These are phyloP conservation scores for Saturnispora serradocipensis DNA, from an alignment of 805 yeast genomes.

Conservation along the genomic window DNA sequence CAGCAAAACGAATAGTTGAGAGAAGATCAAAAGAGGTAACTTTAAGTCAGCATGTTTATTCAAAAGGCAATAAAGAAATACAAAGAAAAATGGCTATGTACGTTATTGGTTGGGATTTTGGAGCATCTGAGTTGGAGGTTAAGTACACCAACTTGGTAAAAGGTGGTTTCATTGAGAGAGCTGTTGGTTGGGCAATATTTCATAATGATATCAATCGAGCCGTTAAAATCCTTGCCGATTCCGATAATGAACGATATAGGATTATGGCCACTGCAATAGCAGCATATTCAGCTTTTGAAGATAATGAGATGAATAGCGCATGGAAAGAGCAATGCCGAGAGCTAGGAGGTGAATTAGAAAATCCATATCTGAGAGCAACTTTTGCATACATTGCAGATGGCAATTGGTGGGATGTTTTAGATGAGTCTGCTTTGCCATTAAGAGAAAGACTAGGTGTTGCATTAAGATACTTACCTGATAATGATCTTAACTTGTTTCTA, in stretches of 20 bases:
- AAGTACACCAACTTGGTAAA: conserved; percentile 48
- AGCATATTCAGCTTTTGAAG: conserved; percentile 67
- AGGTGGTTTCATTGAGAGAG: conserved; percentile 65
- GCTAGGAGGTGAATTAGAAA: conserved; percentile 79
- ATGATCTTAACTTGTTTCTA: conserved; percentile 65
- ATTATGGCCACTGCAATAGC: conserved; percentile 91
- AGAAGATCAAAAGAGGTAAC: conserved; percentile 35
- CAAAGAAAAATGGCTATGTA: conserved; percentile 73
- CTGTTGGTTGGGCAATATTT: conserved; percentile 97
- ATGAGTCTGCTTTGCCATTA: conserved; percentile 79
- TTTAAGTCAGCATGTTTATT: conserved; percentile 32
- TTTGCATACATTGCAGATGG: conserved; percentile 91
- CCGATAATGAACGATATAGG: conserved; percentile 59
- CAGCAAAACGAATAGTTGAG: conserved; percentile 44
- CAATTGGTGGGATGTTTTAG: conserved; percentile 94
- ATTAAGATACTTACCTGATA: conserved; percentile 70
- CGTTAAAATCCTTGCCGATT: conserved; percentile 64
- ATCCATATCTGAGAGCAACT: conserved; percentile 83
- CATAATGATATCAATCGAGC: conserved; percentile 82
- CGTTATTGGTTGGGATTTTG: conserved; percentile 86
- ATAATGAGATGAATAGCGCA: conserved; percentile 51
- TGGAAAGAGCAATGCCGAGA: conserved; percentile 92
- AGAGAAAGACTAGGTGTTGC: conserved; percentile 90
- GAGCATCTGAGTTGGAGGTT: conserved; percentile 64
- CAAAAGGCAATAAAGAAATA: conserved; percentile 38